Percentiles rank a stretch among this genome's conserved stretches.
phyloP scores from a whole-genome alignment of 768 basidiomycete genomes.

The Psilocybe azurescens region DNA sequence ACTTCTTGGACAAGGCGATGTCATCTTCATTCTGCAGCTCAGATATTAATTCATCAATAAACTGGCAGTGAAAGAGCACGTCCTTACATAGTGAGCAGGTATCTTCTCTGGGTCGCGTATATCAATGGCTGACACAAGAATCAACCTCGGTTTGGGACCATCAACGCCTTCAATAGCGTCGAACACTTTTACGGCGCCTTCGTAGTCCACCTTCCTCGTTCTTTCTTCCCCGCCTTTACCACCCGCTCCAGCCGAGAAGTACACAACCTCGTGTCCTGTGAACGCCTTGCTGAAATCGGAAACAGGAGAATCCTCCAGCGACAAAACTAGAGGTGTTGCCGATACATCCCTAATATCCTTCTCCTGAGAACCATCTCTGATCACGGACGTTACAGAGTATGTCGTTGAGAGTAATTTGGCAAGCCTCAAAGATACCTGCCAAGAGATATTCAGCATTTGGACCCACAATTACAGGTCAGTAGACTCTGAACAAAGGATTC shows the following conservation, averaged over 20 bases:
- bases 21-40: conserved; percentile 50
- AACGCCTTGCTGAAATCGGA: conserved; percentile 53
- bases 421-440: conserved; percentile 52
- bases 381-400: conserved; percentile 58
- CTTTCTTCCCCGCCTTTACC: conserved; percentile 61
- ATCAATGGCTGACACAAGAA: conserved; percentile 66
- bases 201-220: conserved; percentile 62
- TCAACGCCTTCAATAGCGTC: conserved; percentile 63
- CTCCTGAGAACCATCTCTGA: conserved; percentile 52
- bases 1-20: conserved; percentile 42
- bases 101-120: conserved; percentile 53
- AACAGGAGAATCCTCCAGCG: conserved; percentile 56
- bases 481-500: background rate
- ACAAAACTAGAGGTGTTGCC: conserved; percentile 56
- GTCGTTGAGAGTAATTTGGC: conserved; percentile 50
- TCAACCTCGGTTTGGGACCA: conserved; percentile 52
- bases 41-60: background rate
- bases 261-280: conserved; percentile 45
- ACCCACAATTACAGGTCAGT: background rate
- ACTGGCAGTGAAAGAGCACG: background rate
- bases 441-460: background rate
- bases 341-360: conserved; percentile 48
- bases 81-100: conserved; percentile 57
- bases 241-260: conserved; percentile 57
- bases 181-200: conserved; percentile 72